Conservation (phyloP, 176 grass and related monocot species). For the Rhynchospora pubera region DNA sequence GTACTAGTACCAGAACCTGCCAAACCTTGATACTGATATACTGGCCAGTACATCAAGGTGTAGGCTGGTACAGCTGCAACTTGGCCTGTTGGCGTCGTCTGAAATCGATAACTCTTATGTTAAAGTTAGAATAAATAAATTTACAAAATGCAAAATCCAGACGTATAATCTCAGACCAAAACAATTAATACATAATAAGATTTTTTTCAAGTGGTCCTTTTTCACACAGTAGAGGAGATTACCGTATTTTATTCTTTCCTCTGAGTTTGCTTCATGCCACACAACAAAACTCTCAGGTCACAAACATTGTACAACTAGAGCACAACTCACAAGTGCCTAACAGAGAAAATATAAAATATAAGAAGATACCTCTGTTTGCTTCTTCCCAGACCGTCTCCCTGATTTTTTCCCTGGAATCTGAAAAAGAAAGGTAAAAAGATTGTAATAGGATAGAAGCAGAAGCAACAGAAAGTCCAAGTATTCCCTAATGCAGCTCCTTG, state of each 20-base stretch:
- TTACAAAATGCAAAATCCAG: neutral
- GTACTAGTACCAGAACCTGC: conserved; percentile 6
- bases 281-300: neutral
- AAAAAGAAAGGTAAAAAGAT: neutral
- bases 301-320: neutral
- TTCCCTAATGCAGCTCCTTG: neutral
- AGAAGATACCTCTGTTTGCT: conserved; percentile 17
- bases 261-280: neutral
- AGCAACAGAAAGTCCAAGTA: neutral
- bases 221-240: neutral
- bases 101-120: neutral
- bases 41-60: conserved; percentile 25
- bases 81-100: conserved; percentile 1
- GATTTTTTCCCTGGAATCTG: conserved; percentile 21
- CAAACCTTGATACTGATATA: conserved; percentile 23
- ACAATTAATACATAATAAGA: neutral
- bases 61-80: conserved; percentile 23
- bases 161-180: too few relatives aligned
- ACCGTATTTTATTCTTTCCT: neutral
- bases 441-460: conserved; percentile 7
- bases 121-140: neutral
- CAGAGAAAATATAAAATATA: neutral
- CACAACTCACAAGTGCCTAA: neutral
- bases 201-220: neutral
- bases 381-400: conserved; percentile 12